These are phyloP conservation scores for Chrysanthemum makinoi DNA, from an alignment of 129 eudicot genomes.

Conservation along the genomic window DNA sequence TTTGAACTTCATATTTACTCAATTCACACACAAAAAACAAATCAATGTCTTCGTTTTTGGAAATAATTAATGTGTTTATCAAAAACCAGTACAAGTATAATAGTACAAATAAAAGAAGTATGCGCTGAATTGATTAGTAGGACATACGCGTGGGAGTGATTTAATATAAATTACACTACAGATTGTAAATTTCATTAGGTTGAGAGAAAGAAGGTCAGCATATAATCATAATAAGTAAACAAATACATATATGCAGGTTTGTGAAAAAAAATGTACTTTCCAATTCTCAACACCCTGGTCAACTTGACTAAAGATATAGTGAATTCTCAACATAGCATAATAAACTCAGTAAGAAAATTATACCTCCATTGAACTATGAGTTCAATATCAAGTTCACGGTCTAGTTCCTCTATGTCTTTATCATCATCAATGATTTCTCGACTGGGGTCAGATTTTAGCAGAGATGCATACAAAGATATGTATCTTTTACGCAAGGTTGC, in stretches of 20 bases:
- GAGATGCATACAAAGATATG: conserved; percentile 77
- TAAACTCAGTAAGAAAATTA: not conserved
- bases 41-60: not conserved
- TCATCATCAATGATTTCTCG: conserved; percentile 66
- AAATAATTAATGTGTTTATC: not conserved
- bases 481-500: conserved; percentile 88
- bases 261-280: conserved; percentile 9
- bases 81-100: not conserved
- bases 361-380: conserved; percentile 98
- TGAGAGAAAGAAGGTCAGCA: not conserved
- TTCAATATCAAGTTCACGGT: conserved; percentile 89
- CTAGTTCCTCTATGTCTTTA: conserved; percentile 80
- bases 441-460: conserved; percentile 74
- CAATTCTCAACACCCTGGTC: conserved; percentile 16
- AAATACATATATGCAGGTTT: not conserved
- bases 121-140: not conserved
- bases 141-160: not conserved
- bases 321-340: conserved; percentile 8
- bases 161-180: not conserved
- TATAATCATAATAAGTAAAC: not conserved
- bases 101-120: not conserved
- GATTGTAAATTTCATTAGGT: not conserved
- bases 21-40: conserved; percentile 3
- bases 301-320: conserved; percentile 5
- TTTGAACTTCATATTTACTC: conserved; percentile 9